Evolutionary conservation across 495 filamentous ascomycete genomes (phyloP).

Genomic region (Aspergillus carlsbadensis): DNA sequence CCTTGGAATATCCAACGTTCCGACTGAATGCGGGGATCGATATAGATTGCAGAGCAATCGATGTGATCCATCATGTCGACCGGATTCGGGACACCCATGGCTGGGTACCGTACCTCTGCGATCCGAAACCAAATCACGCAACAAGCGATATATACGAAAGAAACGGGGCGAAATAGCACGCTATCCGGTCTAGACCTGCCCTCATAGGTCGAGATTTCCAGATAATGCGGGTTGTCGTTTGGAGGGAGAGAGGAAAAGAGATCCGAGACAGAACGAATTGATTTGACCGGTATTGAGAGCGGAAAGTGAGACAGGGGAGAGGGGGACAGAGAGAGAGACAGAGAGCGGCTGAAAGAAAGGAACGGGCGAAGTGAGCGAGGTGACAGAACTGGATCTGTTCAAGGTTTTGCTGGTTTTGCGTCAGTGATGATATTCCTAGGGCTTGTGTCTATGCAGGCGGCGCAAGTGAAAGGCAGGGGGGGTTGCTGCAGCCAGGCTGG

Average conservation of each 20-base stretch:
- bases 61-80: constrained; percentile 61
- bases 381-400: constrained; percentile 2
- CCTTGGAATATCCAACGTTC: constrained; percentile 57
- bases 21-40: constrained; percentile 68
- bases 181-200: constrained; percentile 13
- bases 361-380: neutral
- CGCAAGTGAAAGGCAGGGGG: constrained; percentile 10
- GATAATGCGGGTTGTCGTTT: neutral
- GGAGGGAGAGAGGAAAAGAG: neutral
- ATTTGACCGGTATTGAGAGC: constrained; percentile 9
- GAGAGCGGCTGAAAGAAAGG: neutral
- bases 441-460: constrained; percentile 16
- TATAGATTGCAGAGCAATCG: constrained; percentile 78
- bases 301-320: constrained; percentile 7
- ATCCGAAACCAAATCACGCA: constrained; percentile 16
- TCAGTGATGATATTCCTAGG: constrained; percentile 16
- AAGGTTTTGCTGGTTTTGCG: constrained; percentile 6
- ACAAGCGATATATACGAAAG: constrained; percentile 10
- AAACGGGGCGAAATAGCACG: constrained; percentile 9
- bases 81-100: constrained; percentile 22
- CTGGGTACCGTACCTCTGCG: neutral
- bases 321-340: no score
- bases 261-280: constrained; percentile 17
- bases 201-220: constrained; percentile 19
- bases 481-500: constrained; percentile 7